Evolutionary conservation across 441 rosid species (phyloP), one percentile per base, ranked within the genome.

Genomic region (Biscutella laevigata): DNA sequence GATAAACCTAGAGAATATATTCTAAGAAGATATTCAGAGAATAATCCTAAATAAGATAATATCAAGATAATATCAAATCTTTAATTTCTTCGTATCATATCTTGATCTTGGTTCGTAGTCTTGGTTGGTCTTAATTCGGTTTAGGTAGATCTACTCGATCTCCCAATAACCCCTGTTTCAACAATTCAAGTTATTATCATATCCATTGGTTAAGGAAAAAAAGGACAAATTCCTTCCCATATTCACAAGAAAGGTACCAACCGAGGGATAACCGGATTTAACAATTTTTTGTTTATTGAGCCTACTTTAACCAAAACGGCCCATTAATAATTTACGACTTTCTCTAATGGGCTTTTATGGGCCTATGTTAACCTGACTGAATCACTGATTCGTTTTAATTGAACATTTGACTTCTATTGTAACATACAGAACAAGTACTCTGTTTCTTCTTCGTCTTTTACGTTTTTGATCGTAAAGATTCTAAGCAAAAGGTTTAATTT

Each of bases 201-300:
- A 15, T 14, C 62, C 62, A 34, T 14, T 53, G 45, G 61, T 60
- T 40, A 41, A 26, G 22, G n/a, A n/a, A 34, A 40, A 5, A 61
- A 36, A 53, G 53, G 8, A 63, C 38, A 55, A 39, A 63, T 63
- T 55, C 57, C 51, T 55, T 47, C n/a, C 62, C 26, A 19, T 35
- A 39, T 10, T 5, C 25, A 17, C 16, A 52, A 43, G 53, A 29
- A 30, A 36, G 6, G 35, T 13, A 26, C n/a, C n/a, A n/a, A n/a
- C n/a, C n/a, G n/a, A 12, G 2, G 35, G 13, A 26, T 57, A 17
- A 1, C 16, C 1, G 4, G 19, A 48, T 27, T 46, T 5, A 28
- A 1, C n/a, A 41, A 16, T 12, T 30, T n/a, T n/a, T n/a, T n/a
- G n/a, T 3, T 19, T 4, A 25, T 17, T 26, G 62, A 62, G 52